Conservation (phyloP, 73 alveolate genomes). For the Durusdinium trenchii region DNA sequence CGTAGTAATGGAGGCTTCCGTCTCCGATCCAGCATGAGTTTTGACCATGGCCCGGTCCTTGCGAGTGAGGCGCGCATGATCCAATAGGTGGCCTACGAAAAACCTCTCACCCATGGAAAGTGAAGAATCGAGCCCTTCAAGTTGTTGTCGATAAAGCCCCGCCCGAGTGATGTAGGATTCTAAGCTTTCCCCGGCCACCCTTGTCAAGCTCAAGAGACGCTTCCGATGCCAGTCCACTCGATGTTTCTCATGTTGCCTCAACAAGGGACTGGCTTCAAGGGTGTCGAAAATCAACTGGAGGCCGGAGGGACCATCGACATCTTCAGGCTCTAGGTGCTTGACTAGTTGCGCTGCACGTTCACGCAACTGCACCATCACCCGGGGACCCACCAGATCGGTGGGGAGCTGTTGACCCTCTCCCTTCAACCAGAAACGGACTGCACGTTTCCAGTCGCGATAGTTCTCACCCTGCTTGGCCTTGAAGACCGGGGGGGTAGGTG, state of each 20-base stretch:
- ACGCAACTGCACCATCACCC: constrained; percentile 2
- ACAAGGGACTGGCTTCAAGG: neutral
- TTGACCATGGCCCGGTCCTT: constrained; percentile 5
- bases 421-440: neutral
- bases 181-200: neutral
- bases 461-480: neutral
- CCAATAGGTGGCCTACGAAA: neutral
- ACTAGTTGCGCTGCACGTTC: neutral
- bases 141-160: neutral
- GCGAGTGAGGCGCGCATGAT: neutral
- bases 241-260: neutral
- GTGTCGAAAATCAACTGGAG: neutral
- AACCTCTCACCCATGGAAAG: constrained; percentile 3
- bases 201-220: neutral
- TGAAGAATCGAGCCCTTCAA: neutral
- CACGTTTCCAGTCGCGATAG: neutral
- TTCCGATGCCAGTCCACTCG: constrained; percentile 19
- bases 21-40: neutral
- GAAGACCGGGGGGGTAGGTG: neutral
- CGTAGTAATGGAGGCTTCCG: neutral
- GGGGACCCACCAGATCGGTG: neutral
- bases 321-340: constrained; percentile 21
- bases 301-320: neutral
- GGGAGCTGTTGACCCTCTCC: constrained; percentile 15
- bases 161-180: constrained; percentile 19